These are phyloP conservation scores for Eutrema heterophyllum DNA, from an alignment of 345 rosid species.

Conservation along the genomic window DNA sequence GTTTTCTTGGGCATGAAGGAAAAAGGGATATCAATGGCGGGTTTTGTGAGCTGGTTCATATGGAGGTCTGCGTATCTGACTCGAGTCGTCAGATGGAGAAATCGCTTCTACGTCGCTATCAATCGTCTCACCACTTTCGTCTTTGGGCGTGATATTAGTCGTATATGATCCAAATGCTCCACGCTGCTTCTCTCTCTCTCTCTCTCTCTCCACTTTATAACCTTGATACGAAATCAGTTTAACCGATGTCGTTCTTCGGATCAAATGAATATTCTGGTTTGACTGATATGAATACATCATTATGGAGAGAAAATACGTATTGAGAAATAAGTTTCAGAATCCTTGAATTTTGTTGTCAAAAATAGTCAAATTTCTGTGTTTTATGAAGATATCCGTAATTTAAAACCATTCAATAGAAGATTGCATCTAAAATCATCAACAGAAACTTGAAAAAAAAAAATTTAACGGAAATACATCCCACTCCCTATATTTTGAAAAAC, in stretches of 20 bases:
- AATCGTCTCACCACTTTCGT: constrained; percentile 92
- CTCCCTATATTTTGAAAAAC: too few species aligned
- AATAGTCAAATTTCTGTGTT: too few species aligned
- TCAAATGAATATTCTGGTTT: too few species aligned
- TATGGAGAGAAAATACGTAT: too few species aligned
- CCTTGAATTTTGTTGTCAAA: too few species aligned
- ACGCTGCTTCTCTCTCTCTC: not conserved
- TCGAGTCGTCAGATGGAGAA: constrained; percentile 96
- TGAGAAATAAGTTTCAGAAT: too few species aligned
- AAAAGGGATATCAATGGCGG: constrained; percentile 81
- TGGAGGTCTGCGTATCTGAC: constrained; percentile 99
- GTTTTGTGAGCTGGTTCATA: constrained; percentile 83
- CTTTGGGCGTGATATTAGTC: constrained; percentile 89
- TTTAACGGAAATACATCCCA: too few species aligned
- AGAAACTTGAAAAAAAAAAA: too few species aligned
- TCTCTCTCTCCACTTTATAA: not conserved
- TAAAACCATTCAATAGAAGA: too few species aligned
- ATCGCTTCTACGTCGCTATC: constrained; percentile 83
- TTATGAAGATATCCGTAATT: too few species aligned
- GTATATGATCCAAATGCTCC: constrained; percentile 32
- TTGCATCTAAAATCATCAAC: too few species aligned
- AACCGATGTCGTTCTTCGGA: not conserved
- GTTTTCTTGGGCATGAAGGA: constrained; percentile 47
- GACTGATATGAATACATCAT: too few species aligned
- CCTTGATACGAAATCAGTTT: not conserved